Base-by-base conservation (phyloP, 1,284 basidiomycete genomes). In the Leccinum ponderosum region DNA sequence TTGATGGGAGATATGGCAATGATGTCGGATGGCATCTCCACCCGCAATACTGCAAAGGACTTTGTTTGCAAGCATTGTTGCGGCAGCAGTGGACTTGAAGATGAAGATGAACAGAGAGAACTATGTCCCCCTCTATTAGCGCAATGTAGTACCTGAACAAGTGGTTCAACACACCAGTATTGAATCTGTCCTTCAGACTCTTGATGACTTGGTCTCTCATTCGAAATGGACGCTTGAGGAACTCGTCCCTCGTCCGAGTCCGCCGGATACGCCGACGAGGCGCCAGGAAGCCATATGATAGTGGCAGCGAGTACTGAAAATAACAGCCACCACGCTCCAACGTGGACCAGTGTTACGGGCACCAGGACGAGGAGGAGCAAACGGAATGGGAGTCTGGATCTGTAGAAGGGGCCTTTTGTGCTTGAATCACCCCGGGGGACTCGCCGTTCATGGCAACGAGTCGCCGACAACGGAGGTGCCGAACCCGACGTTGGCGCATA, bases 291-390 rank as follows among this genome's bases (percentile, higher is more conserved):
- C 83, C 91, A 93, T 0, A 87, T 42, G 0, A 8, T n/a, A 42
- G 39, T 37, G 35, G 85, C 87, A 0, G 90, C 89, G 2, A 91
- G 91, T 4, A 95, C 73, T 1, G 89, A 88, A 67, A 93, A 93
- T 0, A 88, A 53, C 0, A 86, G 89, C 94, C 94, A 96, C 91
- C 93, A 94, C 0, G 90, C 74, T 0, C 92, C 94, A 65, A 91
- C 91, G 5, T 83, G 76, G 15, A 90, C 73, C 5, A 76, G 69
- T 0, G 82, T 85, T 14, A 95, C 90, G 1, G 93, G 89, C 0
- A 94, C 75, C 29, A 97, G 80, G 1, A 92, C 83, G 1, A 91
- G 75, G 20, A 91, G 77, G 3, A 94, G 81, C 6, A 91, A 37
- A 62, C 58, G 3, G 65, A 63, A n/a, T 65, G 65, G 9, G 55